Percentiles rank a stretch among this genome's conserved stretches.
Evolutionary conservation across 2,329 filamentous ascomycete genomes (phyloP).

Genomic region (Trichoderma guizhouense): DNA sequence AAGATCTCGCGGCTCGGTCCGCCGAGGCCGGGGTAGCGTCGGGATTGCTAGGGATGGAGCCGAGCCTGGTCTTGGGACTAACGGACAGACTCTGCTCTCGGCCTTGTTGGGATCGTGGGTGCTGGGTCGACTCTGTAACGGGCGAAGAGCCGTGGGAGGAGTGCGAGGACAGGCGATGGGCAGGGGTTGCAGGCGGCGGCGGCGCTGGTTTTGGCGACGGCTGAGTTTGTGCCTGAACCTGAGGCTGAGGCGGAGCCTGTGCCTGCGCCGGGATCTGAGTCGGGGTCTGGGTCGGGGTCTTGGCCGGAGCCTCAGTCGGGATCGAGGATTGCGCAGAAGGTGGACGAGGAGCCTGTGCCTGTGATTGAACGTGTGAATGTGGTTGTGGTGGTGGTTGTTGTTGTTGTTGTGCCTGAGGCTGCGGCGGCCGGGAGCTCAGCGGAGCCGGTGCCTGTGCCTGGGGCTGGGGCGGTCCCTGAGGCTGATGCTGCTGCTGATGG

Average conservation of each 20-base stretch:
- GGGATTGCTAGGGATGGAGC: constrained; percentile 47
- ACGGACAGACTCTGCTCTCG: constrained; percentile 70
- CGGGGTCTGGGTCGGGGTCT: constrained; percentile 23
- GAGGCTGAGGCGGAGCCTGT: constrained; percentile 16
- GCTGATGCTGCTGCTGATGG: not conserved
- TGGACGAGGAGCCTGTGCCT: not conserved
- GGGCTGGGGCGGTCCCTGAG: not conserved
- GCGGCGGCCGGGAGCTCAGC: constrained; percentile 22
- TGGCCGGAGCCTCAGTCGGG: not conserved
- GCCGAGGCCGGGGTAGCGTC: constrained; percentile 27
- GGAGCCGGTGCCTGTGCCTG: not conserved
- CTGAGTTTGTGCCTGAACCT: constrained; percentile 27
- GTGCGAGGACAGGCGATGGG: constrained; percentile 36
- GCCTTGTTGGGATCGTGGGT: constrained; percentile 56
- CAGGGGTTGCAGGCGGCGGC: constrained; percentile 29
- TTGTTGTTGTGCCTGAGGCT: not conserved
- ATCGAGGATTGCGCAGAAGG: not conserved
- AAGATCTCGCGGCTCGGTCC: constrained; percentile 29
- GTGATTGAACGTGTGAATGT: not conserved
- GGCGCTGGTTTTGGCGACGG: constrained; percentile 33
- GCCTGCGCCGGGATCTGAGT: constrained; percentile 23
- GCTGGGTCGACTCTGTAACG: constrained; percentile 41
- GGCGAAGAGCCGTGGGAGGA: constrained; percentile 42
- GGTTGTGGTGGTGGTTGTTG: not conserved
- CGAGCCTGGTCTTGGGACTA: constrained; percentile 70